Conservation (phyloP, 2,329 filamentous ascomycete species). For the Clonostachys rosea region DNA sequence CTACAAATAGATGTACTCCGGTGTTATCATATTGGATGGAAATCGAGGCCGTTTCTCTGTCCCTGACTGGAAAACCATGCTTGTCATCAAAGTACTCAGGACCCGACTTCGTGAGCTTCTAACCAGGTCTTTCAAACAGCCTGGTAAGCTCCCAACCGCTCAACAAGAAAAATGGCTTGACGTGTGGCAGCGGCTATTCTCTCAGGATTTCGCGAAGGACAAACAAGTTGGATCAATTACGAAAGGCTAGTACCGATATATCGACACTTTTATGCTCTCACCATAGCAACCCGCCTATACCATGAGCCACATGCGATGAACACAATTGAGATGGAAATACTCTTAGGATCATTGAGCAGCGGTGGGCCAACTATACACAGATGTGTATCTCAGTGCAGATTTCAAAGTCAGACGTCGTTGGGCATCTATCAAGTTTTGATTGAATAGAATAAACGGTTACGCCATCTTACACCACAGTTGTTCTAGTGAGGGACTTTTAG, state of each 20-base stretch:
- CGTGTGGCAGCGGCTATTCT: slow-evolving; percentile 68
- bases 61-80: slow-evolving; percentile 83
- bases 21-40: slow-evolving; percentile 80
- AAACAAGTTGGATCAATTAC: slow-evolving; percentile 14
- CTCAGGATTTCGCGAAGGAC: slow-evolving; percentile 38
- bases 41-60: slow-evolving; percentile 82
- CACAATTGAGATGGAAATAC: too few relatives aligned
- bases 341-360: too few relatives aligned
- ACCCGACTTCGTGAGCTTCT: slow-evolving; percentile 71
- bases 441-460: too few relatives aligned
- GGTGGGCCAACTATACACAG: too few relatives aligned
- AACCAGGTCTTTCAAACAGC: slow-evolving; percentile 63
- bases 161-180: slow-evolving; percentile 73
- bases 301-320: too few relatives aligned
- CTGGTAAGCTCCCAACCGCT: slow-evolving; percentile 55
- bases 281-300: too few relatives aligned
- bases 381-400: too few relatives aligned
- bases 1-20: slow-evolving; percentile 68
- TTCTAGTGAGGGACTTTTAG: too few relatives aligned
- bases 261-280: too few relatives aligned
- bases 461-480: too few relatives aligned
- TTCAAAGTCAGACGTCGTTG: too few relatives aligned
- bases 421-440: too few relatives aligned
- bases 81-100: slow-evolving; percentile 81
- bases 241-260: slow-evolving; percentile 16